Evolutionary conservation across 73 alveolate genomes (phyloP).

Genomic region (Uronychia setigera): DNA sequence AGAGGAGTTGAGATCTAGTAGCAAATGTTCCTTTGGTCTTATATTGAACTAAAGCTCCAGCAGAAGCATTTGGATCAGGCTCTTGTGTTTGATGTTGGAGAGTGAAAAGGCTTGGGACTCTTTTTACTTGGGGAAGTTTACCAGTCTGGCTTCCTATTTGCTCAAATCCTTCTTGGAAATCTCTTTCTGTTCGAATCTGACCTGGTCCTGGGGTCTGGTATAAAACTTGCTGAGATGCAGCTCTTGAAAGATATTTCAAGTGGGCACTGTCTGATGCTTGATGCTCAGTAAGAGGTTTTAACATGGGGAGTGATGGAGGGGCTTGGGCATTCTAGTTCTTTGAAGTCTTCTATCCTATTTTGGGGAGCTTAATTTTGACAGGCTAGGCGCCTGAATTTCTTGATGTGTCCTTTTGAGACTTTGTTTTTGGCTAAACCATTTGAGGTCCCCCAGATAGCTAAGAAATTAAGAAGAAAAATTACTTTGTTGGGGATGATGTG

Average conservation of each 20-base stretch:
- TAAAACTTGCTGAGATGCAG: not conserved
- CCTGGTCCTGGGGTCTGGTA: not conserved
- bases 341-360: not conserved
- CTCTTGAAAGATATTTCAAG: not conserved
- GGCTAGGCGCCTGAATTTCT: not conserved
- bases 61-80: not conserved
- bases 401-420: not conserved
- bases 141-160: not conserved
- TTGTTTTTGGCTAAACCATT: not conserved
- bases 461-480: not conserved
- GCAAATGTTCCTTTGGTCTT: not conserved
- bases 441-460: not conserved
- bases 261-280: not conserved
- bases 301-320: not conserved
- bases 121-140: not conserved
- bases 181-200: not conserved
- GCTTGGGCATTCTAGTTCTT: not conserved
- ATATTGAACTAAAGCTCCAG: not conserved
- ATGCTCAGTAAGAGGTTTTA: not conserved
- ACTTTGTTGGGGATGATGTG: slow-evolving; percentile 58
- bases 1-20: not conserved
- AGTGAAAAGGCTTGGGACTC: not conserved
- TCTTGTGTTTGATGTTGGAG: not conserved
- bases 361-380: not conserved
- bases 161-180: not conserved